Evolutionary conservation across 345 rosid species (phyloP).

Genomic region (Sisymbrium irio): DNA sequence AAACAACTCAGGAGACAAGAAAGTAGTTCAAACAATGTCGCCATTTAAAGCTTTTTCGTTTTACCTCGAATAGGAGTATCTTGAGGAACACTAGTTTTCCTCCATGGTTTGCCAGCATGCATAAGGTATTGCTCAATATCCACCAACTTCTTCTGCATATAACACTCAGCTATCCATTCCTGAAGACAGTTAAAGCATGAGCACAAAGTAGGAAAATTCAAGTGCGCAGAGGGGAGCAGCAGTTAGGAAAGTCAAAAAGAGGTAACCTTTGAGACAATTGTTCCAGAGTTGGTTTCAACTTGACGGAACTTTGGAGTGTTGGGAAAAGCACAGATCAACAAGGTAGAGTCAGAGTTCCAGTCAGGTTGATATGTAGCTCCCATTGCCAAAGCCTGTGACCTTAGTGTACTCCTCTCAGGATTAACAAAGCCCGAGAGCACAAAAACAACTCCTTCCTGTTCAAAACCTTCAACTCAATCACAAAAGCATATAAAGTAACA

Average conservation of each 20-base stretch:
- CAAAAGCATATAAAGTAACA: conserved; percentile 20
- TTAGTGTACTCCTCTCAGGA: conserved; percentile 73
- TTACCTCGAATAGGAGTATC: conserved; percentile 42
- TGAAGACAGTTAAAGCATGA: conserved; percentile 26
- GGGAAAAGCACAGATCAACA: conserved; percentile 78
- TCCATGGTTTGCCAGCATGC: conserved; percentile 94
- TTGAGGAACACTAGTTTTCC: conserved; percentile 37
- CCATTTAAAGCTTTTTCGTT: conserved; percentile 5
- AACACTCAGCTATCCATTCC: conserved; percentile 86
- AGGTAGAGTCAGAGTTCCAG: conserved; percentile 79
- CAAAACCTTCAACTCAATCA: background rate
- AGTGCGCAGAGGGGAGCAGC: background rate
- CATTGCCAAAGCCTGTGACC: conserved; percentile 83
- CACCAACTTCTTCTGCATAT: conserved; percentile 62
- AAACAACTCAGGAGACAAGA: background rate
- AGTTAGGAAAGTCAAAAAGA: background rate
- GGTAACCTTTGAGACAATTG: conserved; percentile 75
- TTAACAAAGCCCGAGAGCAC: conserved; percentile 86
- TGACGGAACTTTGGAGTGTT: conserved; percentile 93
- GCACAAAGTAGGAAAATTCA: background rate
- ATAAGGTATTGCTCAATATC: conserved; percentile 77
- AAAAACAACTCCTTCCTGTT: conserved; percentile 86
- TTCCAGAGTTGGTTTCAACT: conserved; percentile 69
- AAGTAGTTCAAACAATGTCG: background rate
- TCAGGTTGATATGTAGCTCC: conserved; percentile 79